Evolutionary conservation across 2,329 filamentous ascomycete species (phyloP), one percentile per base, ranked within the genome.

Genomic region (Dactylonectria estremocensis): DNA sequence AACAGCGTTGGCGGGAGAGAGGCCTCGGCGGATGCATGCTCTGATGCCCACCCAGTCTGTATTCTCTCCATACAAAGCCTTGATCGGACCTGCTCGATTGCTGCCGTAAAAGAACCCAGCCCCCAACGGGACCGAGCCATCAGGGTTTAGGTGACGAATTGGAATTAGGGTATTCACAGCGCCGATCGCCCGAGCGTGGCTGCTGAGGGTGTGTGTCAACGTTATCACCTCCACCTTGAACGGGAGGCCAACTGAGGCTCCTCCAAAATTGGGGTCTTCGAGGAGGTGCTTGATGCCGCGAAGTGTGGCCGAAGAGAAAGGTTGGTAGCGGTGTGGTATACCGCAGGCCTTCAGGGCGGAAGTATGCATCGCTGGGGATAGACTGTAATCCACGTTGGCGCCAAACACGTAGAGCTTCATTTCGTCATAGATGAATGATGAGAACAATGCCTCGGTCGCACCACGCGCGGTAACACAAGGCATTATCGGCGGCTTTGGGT

Each of bases 1-100:
- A 0, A 92, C 86, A 2, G 88, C 89, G 68, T 92, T 92, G 3
- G 92, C 91, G 0, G 93, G 93, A 1, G 92, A 94, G 2, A 95
- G 83, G 2, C 92, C 92, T 35, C 92, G 86, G 6, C 90, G 87
- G 48, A 95, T 88, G 75, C 92, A 94, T 3, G 91, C 92, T 60
- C 91, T 85, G 48, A 95, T 93, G 5, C 93, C 93, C 37, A 94
- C 92, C 91, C 93, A 95, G 77, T 95, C 93, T 0, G 92, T 95
- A 67, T 95, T 95, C 66, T 95, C 92, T 1, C 92, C 93, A 69
- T 94, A 93, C 0, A 95, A 83, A 0, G 90, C 91, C 68, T 88
- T 87, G 7, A 94, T 88, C 0, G 90, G 88, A 0, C 92, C 92
- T 1, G 90, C 86, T 49, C 89, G 86, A 69, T 91, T 91, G 33